Conservation (phyloP, 208 protist species). For the Trypanosoma grayi region DNA sequence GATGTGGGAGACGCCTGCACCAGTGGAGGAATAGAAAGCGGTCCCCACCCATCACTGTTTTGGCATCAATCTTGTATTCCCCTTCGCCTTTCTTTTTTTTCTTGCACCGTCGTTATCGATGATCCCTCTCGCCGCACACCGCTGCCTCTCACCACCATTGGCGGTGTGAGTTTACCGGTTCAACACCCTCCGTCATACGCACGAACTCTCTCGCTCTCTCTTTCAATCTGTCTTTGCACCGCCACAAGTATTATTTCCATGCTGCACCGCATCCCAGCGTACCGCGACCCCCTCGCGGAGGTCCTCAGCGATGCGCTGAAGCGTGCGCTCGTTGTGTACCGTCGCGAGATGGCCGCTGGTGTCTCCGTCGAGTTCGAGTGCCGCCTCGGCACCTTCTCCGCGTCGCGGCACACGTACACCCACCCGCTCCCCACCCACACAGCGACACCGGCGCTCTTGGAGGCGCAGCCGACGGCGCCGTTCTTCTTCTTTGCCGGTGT, state of each 20-base stretch:
- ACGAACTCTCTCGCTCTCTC: background rate
- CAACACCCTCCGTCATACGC: background rate
- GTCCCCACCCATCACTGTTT: too few relatives aligned
- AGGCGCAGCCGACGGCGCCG: slow-evolving; percentile 1
- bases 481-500: slow-evolving; percentile 30
- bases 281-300: slow-evolving; percentile 41
- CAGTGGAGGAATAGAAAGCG: slow-evolving; percentile 3
- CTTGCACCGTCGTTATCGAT: background rate
- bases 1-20: too few relatives aligned
- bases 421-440: slow-evolving; percentile 32
- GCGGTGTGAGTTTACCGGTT: too few relatives aligned
- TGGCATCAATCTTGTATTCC: background rate
- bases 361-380: slow-evolving; percentile 52
- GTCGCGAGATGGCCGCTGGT: slow-evolving; percentile 18
- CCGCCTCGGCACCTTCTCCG: slow-evolving; percentile 43
- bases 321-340: slow-evolving; percentile 39
- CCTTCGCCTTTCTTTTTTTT: slow-evolving; percentile 3
- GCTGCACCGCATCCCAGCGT: slow-evolving; percentile 27
- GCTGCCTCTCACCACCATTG: too few relatives aligned
- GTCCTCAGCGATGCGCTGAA: slow-evolving; percentile 36
- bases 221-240: slow-evolving; percentile 13
- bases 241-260: background rate
- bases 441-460: slow-evolving; percentile 36
- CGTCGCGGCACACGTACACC: slow-evolving; percentile 19
- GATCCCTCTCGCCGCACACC: too few relatives aligned